Percentiles rank a stretch among this genome's conserved stretches.
Conservation (phyloP, 225 moss, liverwort and hornwort species). For the Pleurozium schreberi region DNA sequence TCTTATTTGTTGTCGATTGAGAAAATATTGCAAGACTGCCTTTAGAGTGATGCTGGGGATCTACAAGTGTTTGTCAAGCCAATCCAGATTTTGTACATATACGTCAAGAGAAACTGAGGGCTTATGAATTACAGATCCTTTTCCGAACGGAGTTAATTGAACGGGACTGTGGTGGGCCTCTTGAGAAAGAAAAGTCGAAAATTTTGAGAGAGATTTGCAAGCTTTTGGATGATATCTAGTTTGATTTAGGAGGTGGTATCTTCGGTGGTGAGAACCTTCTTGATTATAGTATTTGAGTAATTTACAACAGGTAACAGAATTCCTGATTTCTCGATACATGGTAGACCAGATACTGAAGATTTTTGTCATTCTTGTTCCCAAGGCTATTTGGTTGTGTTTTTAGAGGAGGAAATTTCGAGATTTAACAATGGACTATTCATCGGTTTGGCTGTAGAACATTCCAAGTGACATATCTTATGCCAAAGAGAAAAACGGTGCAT, state of each 20-base stretch:
- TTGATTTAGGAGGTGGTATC: conserved; percentile 50
- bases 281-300: conserved; percentile 48
- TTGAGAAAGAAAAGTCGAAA: conserved; percentile 19
- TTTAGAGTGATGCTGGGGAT: conserved; percentile 35
- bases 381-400: neutral
- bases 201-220: conserved; percentile 42
- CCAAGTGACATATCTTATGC: neutral
- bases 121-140: conserved; percentile 69
- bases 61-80: conserved; percentile 34
- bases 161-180: conserved; percentile 22
- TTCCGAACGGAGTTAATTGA: conserved; percentile 68
- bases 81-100: neutral
- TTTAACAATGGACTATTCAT: neutral
- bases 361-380: neutral
- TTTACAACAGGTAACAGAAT: conserved; percentile 39
- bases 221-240: conserved; percentile 70
- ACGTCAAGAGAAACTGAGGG: conserved; percentile 47
- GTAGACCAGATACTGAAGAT: neutral
- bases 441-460: neutral
- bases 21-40: conserved; percentile 30
- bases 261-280: conserved; percentile 37
- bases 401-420: neutral
- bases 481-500: neutral
- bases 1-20: conserved; percentile 27
- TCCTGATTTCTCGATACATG: neutral